These are phyloP conservation scores for Penstemon newberryi DNA, from an alignment of 257 asterid species.

Conservation along the genomic window DNA sequence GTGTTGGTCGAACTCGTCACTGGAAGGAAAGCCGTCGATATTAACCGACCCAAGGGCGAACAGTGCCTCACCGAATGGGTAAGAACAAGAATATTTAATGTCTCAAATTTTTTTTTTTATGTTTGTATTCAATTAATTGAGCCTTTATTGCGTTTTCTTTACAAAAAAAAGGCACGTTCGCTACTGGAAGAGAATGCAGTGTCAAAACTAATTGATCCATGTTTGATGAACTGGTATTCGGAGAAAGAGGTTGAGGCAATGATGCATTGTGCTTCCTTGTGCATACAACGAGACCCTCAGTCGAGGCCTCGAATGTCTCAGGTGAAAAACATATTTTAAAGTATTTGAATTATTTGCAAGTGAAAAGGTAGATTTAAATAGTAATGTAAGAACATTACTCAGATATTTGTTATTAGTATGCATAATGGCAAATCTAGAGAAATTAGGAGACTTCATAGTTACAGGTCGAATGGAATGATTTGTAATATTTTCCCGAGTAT, in stretches of 20 bases:
- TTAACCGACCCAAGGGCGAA: slow-evolving; percentile 75
- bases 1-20: slow-evolving; percentile 75
- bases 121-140: background rate
- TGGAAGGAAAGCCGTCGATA: slow-evolving; percentile 82
- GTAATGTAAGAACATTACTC: no score
- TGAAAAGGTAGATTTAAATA: background rate
- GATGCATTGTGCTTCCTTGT: slow-evolving; percentile 66
- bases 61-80: slow-evolving; percentile 89
- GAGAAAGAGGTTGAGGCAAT: slow-evolving; percentile 55
- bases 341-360: background rate
- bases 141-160: no score
- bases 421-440: no score
- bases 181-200: slow-evolving; percentile 52
- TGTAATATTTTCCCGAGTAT: background rate
- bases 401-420: no score
- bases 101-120: background rate
- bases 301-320: slow-evolving; percentile 86
- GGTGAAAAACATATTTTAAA: slow-evolving; percentile 38
- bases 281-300: slow-evolving; percentile 67
- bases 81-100: slow-evolving; percentile 23
- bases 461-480: background rate
- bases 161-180: slow-evolving; percentile 66
- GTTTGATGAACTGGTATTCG: slow-evolving; percentile 42
- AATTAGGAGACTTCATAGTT: no score
- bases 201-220: slow-evolving; percentile 60